Percentiles rank a stretch among this genome's conserved stretches.
Conservation (phyloP, 176 grass and related monocot genomes). For the Zoysia japonica region DNA sequence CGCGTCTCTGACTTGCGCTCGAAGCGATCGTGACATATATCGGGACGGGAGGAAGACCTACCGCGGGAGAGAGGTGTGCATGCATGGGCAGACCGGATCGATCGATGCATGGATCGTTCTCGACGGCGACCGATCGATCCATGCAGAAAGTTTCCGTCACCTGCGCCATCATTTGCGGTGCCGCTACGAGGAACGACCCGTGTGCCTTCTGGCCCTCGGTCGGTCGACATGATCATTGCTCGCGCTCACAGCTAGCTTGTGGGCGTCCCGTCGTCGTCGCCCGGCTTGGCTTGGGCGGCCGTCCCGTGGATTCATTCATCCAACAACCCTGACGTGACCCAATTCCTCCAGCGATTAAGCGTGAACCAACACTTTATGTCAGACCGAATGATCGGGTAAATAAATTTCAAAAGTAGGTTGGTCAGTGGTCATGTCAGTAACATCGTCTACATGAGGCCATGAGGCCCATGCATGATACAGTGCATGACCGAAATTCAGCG, state of each 20-base stretch:
- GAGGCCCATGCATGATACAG: no score
- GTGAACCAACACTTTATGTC: not conserved
- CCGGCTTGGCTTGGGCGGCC: not conserved
- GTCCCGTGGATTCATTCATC: constrained; percentile 1
- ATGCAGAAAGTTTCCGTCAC: not conserved
- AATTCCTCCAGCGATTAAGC: not conserved
- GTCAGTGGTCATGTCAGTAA: not conserved
- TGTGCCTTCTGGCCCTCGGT: not conserved
- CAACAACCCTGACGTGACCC: not conserved
- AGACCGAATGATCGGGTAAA: not conserved
- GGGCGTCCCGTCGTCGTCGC: constrained; percentile 17
- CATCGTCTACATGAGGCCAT: not conserved
- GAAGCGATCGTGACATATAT: not conserved
- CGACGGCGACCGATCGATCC: not conserved
- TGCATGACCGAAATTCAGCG: no score
- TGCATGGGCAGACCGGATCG: not conserved
- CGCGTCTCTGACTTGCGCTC: not conserved
- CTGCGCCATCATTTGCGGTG: not conserved
- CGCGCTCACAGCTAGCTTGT: not conserved
- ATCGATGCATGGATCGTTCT: not conserved
- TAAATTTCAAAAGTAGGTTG: not conserved
- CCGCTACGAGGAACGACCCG: not conserved
- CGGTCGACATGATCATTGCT: constrained; percentile 40
- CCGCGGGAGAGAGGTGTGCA: not conserved
- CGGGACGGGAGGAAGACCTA: no score